These are phyloP conservation scores for Phylloporus rhodoxanthus DNA, from an alignment of 768 basidiomycete genomes.

Conservation along the genomic window DNA sequence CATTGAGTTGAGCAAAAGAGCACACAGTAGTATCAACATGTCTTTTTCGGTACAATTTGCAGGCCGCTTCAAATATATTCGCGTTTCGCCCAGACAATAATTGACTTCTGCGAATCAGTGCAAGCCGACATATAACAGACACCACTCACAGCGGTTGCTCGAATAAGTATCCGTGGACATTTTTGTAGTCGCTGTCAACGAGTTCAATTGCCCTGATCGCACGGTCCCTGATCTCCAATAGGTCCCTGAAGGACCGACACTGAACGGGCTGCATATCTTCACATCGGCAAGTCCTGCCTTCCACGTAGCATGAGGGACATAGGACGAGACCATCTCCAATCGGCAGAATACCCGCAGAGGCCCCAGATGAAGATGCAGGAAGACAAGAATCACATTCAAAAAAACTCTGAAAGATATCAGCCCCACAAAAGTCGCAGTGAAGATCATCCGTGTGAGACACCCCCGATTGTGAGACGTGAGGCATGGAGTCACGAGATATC, in stretches of 20 bases:
- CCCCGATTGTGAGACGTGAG: slow-evolving; percentile 26
- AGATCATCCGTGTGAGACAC: slow-evolving; percentile 27
- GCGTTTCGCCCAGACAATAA: slow-evolving; percentile 18
- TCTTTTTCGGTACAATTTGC: slow-evolving; percentile 19
- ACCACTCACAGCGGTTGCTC: slow-evolving; percentile 21
- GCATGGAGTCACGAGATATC: slow-evolving; percentile 31
- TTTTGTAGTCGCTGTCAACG: slow-evolving; percentile 8
- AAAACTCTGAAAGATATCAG: slow-evolving; percentile 77
- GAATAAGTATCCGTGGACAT: slow-evolving; percentile 10
- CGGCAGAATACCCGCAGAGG: slow-evolving; percentile 11
- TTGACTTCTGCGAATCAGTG: slow-evolving; percentile 17
- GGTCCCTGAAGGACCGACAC: slow-evolving; percentile 42
- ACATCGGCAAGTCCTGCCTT: slow-evolving; percentile 72
- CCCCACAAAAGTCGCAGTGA: slow-evolving; percentile 74
- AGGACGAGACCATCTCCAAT: slow-evolving; percentile 45
- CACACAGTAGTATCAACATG: slow-evolving; percentile 13
- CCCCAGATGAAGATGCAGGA: slow-evolving; percentile 11
- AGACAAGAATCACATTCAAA: slow-evolving; percentile 61
- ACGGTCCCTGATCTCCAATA: slow-evolving; percentile 41
- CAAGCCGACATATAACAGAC: not conserved
- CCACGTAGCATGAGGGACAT: slow-evolving; percentile 69
- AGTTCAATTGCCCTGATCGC: slow-evolving; percentile 29
- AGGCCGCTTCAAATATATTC: slow-evolving; percentile 33
- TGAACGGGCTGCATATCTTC: slow-evolving; percentile 56
- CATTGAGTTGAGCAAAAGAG: not conserved